A percentile compares a stretch with the other conserved stretches of the same genome.
Evolutionary conservation across 1,284 basidiomycete genomes (phyloP).

Genomic region (Austropuccinia psidii): DNA sequence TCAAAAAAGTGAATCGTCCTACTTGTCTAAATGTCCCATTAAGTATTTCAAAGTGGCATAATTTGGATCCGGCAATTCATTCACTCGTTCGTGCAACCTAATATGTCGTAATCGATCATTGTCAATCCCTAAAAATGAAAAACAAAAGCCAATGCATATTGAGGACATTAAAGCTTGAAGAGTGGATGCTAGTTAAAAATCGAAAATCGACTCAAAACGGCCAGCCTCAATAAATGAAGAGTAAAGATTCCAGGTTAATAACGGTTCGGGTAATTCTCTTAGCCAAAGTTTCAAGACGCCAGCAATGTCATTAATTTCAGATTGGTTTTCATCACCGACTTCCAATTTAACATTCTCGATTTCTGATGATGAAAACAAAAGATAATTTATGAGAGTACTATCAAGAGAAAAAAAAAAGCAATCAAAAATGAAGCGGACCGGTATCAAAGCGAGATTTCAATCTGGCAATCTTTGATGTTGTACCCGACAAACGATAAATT

Average conservation of each 20-base stretch:
- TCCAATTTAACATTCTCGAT: conserved; percentile 74
- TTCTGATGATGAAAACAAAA: conserved; percentile 54
- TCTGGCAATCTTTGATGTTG: conserved; percentile 73
- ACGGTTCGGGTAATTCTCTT: conserved; percentile 86
- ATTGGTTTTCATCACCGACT: conserved; percentile 70
- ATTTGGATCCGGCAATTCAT: conserved; percentile 94
- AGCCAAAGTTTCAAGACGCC: conserved; percentile 94
- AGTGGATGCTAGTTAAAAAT: background rate
- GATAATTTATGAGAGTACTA: conserved; percentile 8
- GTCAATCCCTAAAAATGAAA: conserved; percentile 62
- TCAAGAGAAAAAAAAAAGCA: background rate
- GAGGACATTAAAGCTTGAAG: background rate
- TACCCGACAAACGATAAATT: conserved; percentile 89
- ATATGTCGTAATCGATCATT: conserved; percentile 90
- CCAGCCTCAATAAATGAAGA: conserved; percentile 90
- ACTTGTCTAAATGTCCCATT: conserved; percentile 87
- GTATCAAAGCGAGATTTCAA: conserved; percentile 78
- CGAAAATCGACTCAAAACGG: conserved; percentile 52
- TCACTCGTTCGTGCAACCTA: conserved; percentile 88
- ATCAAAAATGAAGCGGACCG: conserved; percentile 54
- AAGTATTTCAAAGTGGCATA: conserved; percentile 96
- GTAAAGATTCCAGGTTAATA: conserved; percentile 76
- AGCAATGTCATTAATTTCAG: conserved; percentile 92
- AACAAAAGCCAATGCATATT: background rate
- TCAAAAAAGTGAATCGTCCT: background rate